Conservation (phyloP, 805 yeast species). For the Candida ipomoeae region DNA sequence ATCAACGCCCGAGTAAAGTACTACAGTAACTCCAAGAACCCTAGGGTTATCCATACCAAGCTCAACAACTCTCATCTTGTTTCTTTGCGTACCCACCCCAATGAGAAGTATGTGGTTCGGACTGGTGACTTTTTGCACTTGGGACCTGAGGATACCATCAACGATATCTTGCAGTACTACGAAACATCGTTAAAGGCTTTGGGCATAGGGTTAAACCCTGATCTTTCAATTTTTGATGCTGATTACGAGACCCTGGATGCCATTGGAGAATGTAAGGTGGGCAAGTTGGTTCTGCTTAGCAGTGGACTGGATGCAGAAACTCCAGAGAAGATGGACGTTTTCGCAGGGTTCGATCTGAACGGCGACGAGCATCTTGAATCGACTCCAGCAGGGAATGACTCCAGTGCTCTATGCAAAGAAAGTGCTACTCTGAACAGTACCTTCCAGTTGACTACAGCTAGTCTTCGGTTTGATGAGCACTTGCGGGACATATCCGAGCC, state of each 20-base stretch:
- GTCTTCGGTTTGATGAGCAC: conserved; percentile 6
- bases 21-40: conserved; percentile 36
- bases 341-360: conserved; percentile 1
- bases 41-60: conserved; percentile 35
- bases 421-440: conserved; percentile 3
- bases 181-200: background rate
- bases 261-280: background rate
- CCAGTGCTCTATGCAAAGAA: conserved; percentile 1
- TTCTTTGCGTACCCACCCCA: conserved; percentile 37
- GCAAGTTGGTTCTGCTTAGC: conserved; percentile 1
- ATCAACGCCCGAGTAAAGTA: conserved; percentile 35
- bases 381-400: background rate
- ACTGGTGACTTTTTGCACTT: conserved; percentile 31
- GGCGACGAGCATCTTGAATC: background rate
- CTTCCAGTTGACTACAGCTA: conserved; percentile 2
- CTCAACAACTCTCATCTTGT: conserved; percentile 30
- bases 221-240: background rate
- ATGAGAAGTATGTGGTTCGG: conserved; percentile 26
- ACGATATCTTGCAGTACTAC: conserved; percentile 12
- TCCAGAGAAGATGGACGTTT: background rate
- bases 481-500: background rate
- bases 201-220: background rate
- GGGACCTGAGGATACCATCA: conserved; percentile 14
- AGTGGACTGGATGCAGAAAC: background rate
- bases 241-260: background rate